phyloP scores from a whole-genome alignment of 208 protist genomes.

The Crithidia expoeki region DNA sequence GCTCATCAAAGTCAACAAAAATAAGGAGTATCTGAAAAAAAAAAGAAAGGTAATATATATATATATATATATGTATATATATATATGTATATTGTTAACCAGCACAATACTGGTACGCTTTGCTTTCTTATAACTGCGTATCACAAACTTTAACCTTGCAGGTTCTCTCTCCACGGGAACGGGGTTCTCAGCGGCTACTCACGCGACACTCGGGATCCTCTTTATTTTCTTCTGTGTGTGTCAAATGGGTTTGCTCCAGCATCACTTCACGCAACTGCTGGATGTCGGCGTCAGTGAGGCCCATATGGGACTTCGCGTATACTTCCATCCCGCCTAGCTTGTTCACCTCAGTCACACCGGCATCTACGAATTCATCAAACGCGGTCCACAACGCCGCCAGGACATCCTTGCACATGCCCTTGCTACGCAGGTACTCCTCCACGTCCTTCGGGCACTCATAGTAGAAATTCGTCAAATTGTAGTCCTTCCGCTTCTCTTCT shows the following conservation, averaged over 20 bases:
- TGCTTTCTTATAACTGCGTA: too few species aligned
- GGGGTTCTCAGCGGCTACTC: too few species aligned
- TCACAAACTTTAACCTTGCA: too few species aligned
- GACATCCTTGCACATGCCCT: slow-evolving; percentile 28
- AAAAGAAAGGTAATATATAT: too few species aligned
- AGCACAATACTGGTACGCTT: too few species aligned
- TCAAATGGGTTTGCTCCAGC: slow-evolving; percentile 30
- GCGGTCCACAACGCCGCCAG: slow-evolving; percentile 36
- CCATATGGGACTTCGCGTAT: slow-evolving; percentile 39
- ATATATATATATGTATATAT: too few species aligned
- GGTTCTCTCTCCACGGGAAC: too few species aligned
- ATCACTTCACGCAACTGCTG: slow-evolving; percentile 35
- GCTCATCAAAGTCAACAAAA: too few species aligned
- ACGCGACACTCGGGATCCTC: neutral
- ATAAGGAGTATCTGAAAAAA: too few species aligned
- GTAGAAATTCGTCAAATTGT: slow-evolving; percentile 39
- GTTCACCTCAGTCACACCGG: slow-evolving; percentile 19
- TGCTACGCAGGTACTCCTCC: slow-evolving; percentile 17
- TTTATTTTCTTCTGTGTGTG: neutral
- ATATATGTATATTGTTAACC: too few species aligned
- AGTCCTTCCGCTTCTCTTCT: slow-evolving; percentile 38
- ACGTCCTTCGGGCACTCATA: slow-evolving; percentile 23
- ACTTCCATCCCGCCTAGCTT: slow-evolving; percentile 32
- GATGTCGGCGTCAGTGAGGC: slow-evolving; percentile 42
- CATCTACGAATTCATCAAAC: slow-evolving; percentile 31